Conservation (phyloP, 1,284 basidiomycete genomes). For the Ganoderma boninense region DNA sequence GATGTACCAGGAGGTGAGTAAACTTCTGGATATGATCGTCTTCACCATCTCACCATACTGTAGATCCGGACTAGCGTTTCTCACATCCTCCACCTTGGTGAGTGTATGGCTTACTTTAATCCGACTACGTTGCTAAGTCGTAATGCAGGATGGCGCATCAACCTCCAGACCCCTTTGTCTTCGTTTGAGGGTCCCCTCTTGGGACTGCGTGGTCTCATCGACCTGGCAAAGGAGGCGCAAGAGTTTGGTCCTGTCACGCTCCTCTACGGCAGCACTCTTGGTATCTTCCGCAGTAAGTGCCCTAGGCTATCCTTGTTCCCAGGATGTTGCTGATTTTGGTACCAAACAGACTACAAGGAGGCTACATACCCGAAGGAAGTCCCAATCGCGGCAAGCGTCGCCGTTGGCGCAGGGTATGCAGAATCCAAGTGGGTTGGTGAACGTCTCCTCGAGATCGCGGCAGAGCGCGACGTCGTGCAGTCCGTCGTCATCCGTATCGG, state of each 20-base stretch:
- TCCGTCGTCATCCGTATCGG: not conserved
- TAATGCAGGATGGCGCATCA: not conserved
- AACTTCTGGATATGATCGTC: not conserved
- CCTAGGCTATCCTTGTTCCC: not conserved
- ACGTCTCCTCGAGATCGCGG: not conserved
- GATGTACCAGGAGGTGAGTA: not conserved
- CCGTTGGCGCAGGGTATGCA: not conserved
- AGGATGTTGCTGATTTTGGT: not conserved
- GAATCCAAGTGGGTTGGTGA: not conserved
- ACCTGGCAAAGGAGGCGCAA: not conserved
- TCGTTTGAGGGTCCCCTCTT: not conserved
- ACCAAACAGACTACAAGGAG: not conserved
- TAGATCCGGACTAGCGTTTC: not conserved
- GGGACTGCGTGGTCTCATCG: not conserved
- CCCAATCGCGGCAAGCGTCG: not conserved
- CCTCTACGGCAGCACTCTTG: not conserved
- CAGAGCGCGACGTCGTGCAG: not conserved
- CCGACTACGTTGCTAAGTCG: not conserved
- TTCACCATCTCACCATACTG: not conserved
- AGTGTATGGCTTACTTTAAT: not conserved
- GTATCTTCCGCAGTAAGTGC: not conserved
- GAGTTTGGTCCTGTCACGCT: not conserved
- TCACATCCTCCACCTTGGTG: not conserved
- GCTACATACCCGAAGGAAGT: not conserved
- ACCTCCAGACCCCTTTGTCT: not conserved